Base-by-base conservation (phyloP, 257 asterid genomes). In the Hygrophila difformis region DNA sequence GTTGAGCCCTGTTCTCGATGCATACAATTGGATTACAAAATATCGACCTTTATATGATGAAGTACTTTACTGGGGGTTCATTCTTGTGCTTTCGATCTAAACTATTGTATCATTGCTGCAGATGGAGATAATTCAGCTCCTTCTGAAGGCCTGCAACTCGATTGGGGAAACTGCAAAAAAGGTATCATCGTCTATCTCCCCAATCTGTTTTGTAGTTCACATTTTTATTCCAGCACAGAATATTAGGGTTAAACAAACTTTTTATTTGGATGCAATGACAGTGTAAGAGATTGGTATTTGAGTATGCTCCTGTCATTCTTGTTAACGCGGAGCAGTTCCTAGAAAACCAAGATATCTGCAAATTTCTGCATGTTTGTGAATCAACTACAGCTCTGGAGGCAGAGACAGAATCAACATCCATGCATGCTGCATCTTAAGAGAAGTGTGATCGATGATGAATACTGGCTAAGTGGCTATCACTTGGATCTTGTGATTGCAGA, bases 251-350 rank as follows among this genome's bases (percentile, higher is more conserved):
- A n/a, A n/a, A n/a, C n/a, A n/a, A 26, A 26, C 31, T 26, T 26
- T 8, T 26, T 3, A 8, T 26, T 26, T 26, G 31, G 31, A 5
- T 3, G 31, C 31, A 26, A 26, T 26, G 61, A 67, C 87, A 91
- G 99, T 92, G 99, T 41, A 87, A 92, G 85, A 76, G 64, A 67
- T 42, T 92, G 47, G 97, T 87, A 12, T 76, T 87, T 18, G 94
- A 87, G 70, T 92, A 87, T 39, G 85, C 74, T 1, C 96, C 98
- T 12, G 26, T 76, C 52, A 64, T 91, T 62, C 82, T 91, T 6
- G 51, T 74, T 26, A 82, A 86, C 19, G 89, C 94, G 0, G 92
- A 91, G 76, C 70, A 86, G 39, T 79, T 77, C 78, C 66, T 86
- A 63, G 93, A 86, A 67, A 60, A 64, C 37, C 72, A 70, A 13